Base-by-base conservation (phyloP, 2,329 filamentous ascomycete genomes). In the Zasmidium cellare region DNA sequence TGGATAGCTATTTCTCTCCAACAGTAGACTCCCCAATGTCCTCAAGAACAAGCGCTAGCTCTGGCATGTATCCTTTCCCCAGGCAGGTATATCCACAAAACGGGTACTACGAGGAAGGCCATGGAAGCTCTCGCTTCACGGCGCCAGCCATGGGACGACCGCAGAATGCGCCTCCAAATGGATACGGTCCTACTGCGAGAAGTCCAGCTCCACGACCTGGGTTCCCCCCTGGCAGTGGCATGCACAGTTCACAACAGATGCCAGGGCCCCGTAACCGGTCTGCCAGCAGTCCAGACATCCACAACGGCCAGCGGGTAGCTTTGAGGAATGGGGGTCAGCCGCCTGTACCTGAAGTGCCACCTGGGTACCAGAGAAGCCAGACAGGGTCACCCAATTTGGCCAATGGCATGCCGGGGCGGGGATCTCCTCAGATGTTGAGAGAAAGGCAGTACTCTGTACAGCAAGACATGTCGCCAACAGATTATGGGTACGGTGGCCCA, bases 231-330 rank as follows among this genome's bases (percentile, higher is more conserved):
- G 63, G 61, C 20, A 58, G 63, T 45, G 66, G 18, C 87, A 86
- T 65, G 77, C 83, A 67, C 77, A 85, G 66, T 78, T 81, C 67
- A 79, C 81, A 62, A 75, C 82, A 71, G 78, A 72, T 75, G 62
- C 65, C 70, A 65, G 53, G 74, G 68, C 74, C 87, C 62, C 87
- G 91, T 71, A 87, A 88, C 70, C 84, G 94, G 63, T 96, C 92
- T 38, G 96, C 96, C 69, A 97, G 93, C 77, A 97, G 92, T 62
- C 93, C 94, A 7, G 92, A 97, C 72, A 96, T 96, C 67, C 91
- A 96, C 64, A 87, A 84, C 53, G 82, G 82, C 50, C 79, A 81
- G 70, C 81, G 86, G 62, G 80, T 85, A 80, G 55, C 79, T 79
- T 70, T 80, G 84, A 64, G 81, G 83, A 70, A 74, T 79, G 78